Evolutionary conservation across 164 flowering plant genomes (phyloP).

Genomic region (Dillenia turbinata): DNA sequence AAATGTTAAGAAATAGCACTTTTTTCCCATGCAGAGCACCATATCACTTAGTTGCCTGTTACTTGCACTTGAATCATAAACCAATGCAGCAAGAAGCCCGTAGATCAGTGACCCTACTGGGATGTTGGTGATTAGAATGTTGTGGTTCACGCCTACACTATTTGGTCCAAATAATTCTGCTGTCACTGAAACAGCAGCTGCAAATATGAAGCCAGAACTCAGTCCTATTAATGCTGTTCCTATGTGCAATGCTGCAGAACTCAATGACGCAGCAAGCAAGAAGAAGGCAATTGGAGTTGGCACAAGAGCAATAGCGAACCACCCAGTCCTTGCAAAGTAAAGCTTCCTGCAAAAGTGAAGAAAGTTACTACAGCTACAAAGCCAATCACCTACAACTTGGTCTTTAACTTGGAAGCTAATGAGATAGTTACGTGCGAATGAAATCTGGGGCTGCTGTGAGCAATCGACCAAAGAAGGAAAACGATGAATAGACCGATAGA

Average conservation of each 20-base stretch:
- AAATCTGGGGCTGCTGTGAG: conserved; percentile 87
- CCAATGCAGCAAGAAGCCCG: conserved; percentile 74
- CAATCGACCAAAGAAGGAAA: conserved; percentile 96
- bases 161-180: conserved; percentile 89
- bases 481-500: conserved; percentile 75
- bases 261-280: conserved; percentile 41
- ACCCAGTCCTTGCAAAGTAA: conserved; percentile 91
- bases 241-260: conserved; percentile 28
- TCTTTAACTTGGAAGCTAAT: not conserved
- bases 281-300: conserved; percentile 93
- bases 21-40: conserved; percentile 70
- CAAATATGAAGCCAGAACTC: conserved; percentile 94
- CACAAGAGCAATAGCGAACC: conserved; percentile 68
- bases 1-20: conserved; percentile 70
- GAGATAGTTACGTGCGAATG: conserved; percentile 44
- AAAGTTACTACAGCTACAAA: not conserved
- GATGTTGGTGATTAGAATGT: conserved; percentile 87
- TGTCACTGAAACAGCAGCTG: conserved; percentile 91
- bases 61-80: conserved; percentile 56
- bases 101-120: conserved; percentile 83
- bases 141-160: conserved; percentile 88
- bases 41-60: conserved; percentile 12
- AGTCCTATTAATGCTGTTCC: conserved; percentile 78
- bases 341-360: conserved; percentile 51
- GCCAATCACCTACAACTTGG: not conserved